phyloP scores from a whole-genome alignment of 2,329 filamentous ascomycete species.

The Aspergillus carbonarius region DNA sequence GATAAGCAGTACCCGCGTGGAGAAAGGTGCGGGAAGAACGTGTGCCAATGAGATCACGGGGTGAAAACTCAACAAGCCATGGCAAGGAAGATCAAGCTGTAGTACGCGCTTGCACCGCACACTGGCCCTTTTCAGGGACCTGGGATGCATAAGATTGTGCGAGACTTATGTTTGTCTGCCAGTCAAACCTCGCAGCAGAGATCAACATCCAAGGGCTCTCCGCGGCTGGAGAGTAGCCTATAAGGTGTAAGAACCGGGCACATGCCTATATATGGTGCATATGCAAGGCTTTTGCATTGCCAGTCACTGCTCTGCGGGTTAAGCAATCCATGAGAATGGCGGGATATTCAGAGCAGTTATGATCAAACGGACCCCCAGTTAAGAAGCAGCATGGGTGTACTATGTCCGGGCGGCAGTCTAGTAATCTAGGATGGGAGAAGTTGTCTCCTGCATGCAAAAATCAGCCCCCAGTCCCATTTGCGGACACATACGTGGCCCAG shows the following conservation, averaged over 20 bases:
- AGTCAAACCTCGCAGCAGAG: not conserved
- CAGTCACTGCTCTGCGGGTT: too few relatives aligned
- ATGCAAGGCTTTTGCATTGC: not conserved
- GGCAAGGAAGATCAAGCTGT: not conserved
- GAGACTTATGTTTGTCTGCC: not conserved
- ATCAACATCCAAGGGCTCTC: not conserved
- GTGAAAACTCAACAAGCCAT: not conserved
- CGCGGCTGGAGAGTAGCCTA: not conserved
- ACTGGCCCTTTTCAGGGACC: not conserved
- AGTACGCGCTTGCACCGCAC: not conserved
- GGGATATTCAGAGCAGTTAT: too few relatives aligned
- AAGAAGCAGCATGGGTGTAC: too few relatives aligned
- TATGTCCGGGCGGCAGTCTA: too few relatives aligned
- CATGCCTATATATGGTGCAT: not conserved
- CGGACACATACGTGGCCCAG: not conserved
- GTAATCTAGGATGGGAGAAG: too few relatives aligned
- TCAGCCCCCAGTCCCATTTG: not conserved
- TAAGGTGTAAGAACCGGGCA: not conserved
- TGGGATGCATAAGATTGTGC: not conserved
- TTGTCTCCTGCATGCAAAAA: not conserved
- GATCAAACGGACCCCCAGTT: too few relatives aligned
- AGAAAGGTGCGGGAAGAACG: too few relatives aligned
- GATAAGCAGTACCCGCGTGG: too few relatives aligned
- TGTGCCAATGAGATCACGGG: not conserved
- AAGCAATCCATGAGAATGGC: too few relatives aligned